Evolutionary conservation across 108 stramenopile genomes (phyloP), one percentile per base, ranked within the genome.

Genomic region (Thalassiosira profunda): DNA sequence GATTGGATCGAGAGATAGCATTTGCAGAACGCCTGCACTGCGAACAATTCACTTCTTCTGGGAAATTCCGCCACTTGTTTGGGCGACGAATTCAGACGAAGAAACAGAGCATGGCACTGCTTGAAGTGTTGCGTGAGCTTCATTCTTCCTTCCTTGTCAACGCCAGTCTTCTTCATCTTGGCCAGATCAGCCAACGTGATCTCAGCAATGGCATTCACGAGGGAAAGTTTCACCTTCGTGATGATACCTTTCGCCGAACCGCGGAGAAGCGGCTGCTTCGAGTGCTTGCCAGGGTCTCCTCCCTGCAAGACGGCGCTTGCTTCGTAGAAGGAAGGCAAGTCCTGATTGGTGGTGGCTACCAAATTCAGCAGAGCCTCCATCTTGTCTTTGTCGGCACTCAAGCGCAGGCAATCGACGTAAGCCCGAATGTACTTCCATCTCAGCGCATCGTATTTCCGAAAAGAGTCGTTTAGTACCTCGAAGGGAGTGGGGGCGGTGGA

Each of bases 371-470:
- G 76, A 6, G 61, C 80, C 43, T 92, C 87, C 18, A 93, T 67
- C 26, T 80, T 77, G 30, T 73, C 66, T 42, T 76, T 57, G 43
- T 76, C 47, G 26, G 70, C 62, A 29, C 78, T 83, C 0, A 85
- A 53, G 1, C 61, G 37, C 49, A 92, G 65, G 15, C 72, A 60
- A 33, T 92, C 86, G 14, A 93, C 36, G 63, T 76, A 93, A 18
- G 91, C 91, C 12, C 46, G 52, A 18, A 88, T 80, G 46, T 95
- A 95, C 53, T 95, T 95, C 36, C 84, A 71, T 2, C 94, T 83
- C 25, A 95, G 70, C 25, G 78, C 60, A 48, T 95, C 94, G 47
- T 89, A 95, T 62, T 95, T 95, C 15, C 94, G 77, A 18, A 84
- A 67, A 18, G 85, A 68, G 45, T 83, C 84, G 63, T 95, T 95